A percentile compares a stretch with the other conserved stretches of the same genome.
phyloP scores from a whole-genome alignment of 805 yeast species.

The Vanderwaltozyma tropicalis region DNA sequence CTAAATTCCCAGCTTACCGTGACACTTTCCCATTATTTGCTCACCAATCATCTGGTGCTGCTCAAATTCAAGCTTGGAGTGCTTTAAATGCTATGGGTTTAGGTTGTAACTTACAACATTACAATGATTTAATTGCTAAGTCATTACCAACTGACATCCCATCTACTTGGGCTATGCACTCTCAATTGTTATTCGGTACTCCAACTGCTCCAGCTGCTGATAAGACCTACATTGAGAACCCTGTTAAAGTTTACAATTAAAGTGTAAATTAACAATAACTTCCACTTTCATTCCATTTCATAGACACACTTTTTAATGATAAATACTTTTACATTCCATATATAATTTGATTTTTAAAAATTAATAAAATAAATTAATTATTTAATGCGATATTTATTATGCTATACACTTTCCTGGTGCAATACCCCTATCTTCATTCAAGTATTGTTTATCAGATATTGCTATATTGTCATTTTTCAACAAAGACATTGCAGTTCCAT shows the following conservation, averaged over 20 bases:
- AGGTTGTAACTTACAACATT: conserved; percentile 46
- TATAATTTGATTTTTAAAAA: not conserved
- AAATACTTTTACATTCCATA: not conserved
- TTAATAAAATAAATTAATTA: not conserved
- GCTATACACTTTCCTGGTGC: conserved; percentile 31
- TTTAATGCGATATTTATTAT: not conserved
- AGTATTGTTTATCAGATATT: conserved; percentile 16
- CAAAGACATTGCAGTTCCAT: conserved; percentile 12
- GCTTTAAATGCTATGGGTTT: conserved; percentile 36
- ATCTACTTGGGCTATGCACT: conserved; percentile 34
- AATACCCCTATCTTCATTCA: conserved; percentile 33
- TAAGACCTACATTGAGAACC: conserved; percentile 35
- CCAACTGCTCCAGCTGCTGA: conserved; percentile 30
- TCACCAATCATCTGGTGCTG: conserved; percentile 38
- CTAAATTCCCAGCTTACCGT: conserved; percentile 34
- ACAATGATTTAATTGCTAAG: conserved; percentile 35
- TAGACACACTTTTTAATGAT: not conserved
- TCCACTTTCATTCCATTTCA: not conserved
- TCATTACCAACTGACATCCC: conserved; percentile 33
- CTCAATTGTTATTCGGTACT: conserved; percentile 43
- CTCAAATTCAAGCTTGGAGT: conserved; percentile 42
- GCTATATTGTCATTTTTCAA: not conserved
- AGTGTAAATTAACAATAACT: no score
- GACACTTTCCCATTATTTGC: conserved; percentile 40
- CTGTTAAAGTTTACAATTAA: conserved; percentile 30